Base-by-base conservation (phyloP, 1,139 yeast genomes). In the Arxiozyma telluris region DNA sequence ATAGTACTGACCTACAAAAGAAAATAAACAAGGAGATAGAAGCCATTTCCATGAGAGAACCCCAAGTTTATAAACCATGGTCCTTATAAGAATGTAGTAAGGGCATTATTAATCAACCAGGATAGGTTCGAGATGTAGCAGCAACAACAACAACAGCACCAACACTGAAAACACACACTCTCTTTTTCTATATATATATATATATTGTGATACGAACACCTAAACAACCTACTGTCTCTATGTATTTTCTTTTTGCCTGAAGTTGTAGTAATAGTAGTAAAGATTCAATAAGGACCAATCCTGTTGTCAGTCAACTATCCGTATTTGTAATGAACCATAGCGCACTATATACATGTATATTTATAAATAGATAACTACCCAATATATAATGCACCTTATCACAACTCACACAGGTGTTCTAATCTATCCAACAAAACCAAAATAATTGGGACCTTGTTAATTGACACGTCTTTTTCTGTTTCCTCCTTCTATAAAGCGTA, bases 11-110 rank as follows among this genome's bases (percentile, higher is more conserved):
- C 41, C 56, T 62, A 43, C 55, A 61, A 42, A 63, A 64, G 57
- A 57, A 57, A 49, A 45, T 63, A 9, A 65, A 63, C 15, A 55
- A 56, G 39, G 67, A 64, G 30, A 42, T 62, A 25, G 65, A 64
- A 48, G 61, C 70, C 20, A 52, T 65, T 22, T 66, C 70, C 2
- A 61, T 60, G 30, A 52, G 58, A 25, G 64, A 66, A 46, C 69
- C 69, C 44, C 67, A 66, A 51, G 55, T 58, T 34, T 67, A 66
- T 54, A 63, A 63, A 50, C 56, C 64, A 30, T 65, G 70, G 69
- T 64, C 69, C 44, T 57, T 67, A 61, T 64, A 59, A 61, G 54
- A 48, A 50, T 22, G 39, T 46, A 38, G 23, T 41, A 34, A 38
- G 23, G 21, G 8, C n/a, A 45, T n/a, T 20, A 9, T 25, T 21